Evolutionary conservation across 192 early-diverging fungal species (phyloP).

Genomic region (Coemansia sp.): DNA sequence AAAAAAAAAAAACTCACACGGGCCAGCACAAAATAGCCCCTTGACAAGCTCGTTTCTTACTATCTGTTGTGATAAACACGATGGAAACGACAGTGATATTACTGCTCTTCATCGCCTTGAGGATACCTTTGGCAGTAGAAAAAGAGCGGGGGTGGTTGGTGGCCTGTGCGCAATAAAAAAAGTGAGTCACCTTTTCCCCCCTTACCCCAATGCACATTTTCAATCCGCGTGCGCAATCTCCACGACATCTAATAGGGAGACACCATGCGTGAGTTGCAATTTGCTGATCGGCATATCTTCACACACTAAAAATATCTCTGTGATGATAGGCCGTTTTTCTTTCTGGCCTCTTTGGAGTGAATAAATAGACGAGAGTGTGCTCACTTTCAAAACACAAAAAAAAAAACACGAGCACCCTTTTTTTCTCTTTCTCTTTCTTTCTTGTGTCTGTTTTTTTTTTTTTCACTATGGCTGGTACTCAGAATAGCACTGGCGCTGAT

Average conservation of each 20-base stretch:
- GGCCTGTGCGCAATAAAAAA: neutral
- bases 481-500: conserved; percentile 10
- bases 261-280: neutral
- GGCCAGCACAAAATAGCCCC: no score
- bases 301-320: neutral
- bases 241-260: no score
- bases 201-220: neutral
- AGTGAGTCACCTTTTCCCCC: neutral
- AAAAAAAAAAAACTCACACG: neutral
- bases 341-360: no score
- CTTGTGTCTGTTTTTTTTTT: neutral
- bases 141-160: neutral
- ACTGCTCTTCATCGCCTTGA: no score
- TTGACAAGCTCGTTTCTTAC: no score
- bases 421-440: neutral
- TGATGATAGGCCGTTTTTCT: no score
- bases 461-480: conserved; percentile 11
- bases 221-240: neutral
- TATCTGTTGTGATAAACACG: no score
- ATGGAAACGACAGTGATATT: no score
- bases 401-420: neutral
- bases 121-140: neutral
- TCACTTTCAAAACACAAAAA: neutral
- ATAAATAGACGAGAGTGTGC: neutral
- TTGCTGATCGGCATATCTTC: neutral